These are phyloP conservation scores for Ogataea neopini DNA, from an alignment of 805 yeast species.

Conservation along the genomic window DNA sequence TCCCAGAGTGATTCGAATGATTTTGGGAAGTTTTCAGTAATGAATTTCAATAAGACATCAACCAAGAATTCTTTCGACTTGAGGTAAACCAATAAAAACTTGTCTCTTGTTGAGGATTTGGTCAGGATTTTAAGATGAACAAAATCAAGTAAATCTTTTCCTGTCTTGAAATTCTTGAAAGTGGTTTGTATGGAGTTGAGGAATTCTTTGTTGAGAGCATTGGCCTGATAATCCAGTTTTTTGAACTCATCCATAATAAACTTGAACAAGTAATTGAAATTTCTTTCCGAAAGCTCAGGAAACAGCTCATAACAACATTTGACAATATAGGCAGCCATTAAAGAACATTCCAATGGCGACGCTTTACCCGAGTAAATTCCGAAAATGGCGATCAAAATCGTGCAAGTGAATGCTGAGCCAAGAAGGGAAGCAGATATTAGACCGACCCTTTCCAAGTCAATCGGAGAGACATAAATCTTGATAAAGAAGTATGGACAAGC, in stretches of 20 bases:
- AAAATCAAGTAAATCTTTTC: slow-evolving; percentile 19
- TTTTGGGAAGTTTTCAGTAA: slow-evolving; percentile 53
- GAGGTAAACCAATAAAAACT: slow-evolving; percentile 20
- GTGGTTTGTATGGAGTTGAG: slow-evolving; percentile 36
- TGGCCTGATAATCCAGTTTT: slow-evolving; percentile 36
- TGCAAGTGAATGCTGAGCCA: slow-evolving; percentile 80
- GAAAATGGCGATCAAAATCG: slow-evolving; percentile 70
- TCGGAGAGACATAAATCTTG: slow-evolving; percentile 78
- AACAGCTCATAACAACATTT: slow-evolving; percentile 91
- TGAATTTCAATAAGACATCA: slow-evolving; percentile 36
- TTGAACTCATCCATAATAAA: slow-evolving; percentile 39
- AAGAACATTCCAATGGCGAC: slow-evolving; percentile 85
- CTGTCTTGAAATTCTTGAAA: slow-evolving; percentile 24
- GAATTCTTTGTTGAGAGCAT: slow-evolving; percentile 32
- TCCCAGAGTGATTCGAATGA: slow-evolving; percentile 57
- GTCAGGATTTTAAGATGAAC: slow-evolving; percentile 20
- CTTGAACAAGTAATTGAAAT: slow-evolving; percentile 35
- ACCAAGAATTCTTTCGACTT: slow-evolving; percentile 30
- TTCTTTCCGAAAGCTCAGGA: slow-evolving; percentile 71
- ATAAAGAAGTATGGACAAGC: slow-evolving; percentile 76
- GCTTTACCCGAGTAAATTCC: slow-evolving; percentile 86
- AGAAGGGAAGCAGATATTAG: slow-evolving; percentile 75
- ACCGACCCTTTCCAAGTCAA: slow-evolving; percentile 61
- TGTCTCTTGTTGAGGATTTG: slow-evolving; percentile 22
- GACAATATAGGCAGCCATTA: slow-evolving; percentile 86